A percentile compares a stretch with the other conserved stretches of the same genome.
phyloP scores from a whole-genome alignment of 768 basidiomycete species.

The Mycena galopus region DNA sequence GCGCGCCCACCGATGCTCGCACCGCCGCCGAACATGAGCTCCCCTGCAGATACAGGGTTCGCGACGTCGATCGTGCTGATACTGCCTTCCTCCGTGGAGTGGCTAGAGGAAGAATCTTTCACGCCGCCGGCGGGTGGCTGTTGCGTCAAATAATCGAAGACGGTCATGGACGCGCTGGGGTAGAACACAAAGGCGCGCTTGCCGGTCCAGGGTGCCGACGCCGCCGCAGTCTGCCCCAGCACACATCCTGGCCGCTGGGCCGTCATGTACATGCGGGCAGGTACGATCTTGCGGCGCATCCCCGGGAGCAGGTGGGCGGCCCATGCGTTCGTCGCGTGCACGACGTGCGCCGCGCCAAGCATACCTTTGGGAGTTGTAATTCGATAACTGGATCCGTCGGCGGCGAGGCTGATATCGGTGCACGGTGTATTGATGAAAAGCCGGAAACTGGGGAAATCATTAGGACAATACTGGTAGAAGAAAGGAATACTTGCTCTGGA shows the following conservation, averaged over 20 bases:
- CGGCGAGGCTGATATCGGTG: conserved; percentile 56
- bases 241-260: conserved; percentile 68
- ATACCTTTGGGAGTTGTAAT: conserved; percentile 70
- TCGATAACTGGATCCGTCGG: not conserved
- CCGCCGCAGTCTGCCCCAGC: conserved; percentile 36
- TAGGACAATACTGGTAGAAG: not conserved
- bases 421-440: conserved; percentile 74
- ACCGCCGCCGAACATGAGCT: conserved; percentile 78
- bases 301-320: conserved; percentile 75
- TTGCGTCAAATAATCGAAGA: conserved; percentile 80
- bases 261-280: conserved; percentile 71
- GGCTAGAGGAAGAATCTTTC: not conserved
- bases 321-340: conserved; percentile 92
- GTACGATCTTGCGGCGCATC: conserved; percentile 73
- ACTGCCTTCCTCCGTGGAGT: not conserved
- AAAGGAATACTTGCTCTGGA: conserved; percentile 43
- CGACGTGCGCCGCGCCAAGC: conserved; percentile 70
- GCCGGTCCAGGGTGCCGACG: conserved; percentile 50
- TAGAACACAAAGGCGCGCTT: conserved; percentile 72
- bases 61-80: not conserved
- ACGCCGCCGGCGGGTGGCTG: conserved; percentile 44
- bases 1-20: conserved; percentile 46
- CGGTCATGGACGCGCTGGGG: conserved; percentile 51
- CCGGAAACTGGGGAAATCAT: conserved; percentile 60
- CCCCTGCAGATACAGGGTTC: conserved; percentile 50